Evolutionary conservation across 768 basidiomycete genomes (phyloP).

Genomic region (Pulveroboletus frians): DNA sequence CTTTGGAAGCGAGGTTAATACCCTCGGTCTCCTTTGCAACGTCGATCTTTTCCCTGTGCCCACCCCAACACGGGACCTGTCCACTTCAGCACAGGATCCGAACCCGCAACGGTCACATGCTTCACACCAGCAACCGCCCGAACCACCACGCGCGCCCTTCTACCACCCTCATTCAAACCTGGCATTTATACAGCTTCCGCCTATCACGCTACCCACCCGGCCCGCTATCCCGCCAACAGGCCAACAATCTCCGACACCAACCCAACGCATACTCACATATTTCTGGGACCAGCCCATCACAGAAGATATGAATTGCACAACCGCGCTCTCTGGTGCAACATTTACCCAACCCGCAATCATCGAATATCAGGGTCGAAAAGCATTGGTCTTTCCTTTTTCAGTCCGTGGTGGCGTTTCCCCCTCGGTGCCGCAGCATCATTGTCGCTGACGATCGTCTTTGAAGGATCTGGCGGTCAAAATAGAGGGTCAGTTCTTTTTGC

Average conservation of each 20-base stretch:
- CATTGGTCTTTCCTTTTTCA: slow-evolving; percentile 59
- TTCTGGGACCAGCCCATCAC: slow-evolving; percentile 37
- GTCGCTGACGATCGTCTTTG: not conserved
- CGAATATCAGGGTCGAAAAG: slow-evolving; percentile 49
- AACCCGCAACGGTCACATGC: slow-evolving; percentile 13
- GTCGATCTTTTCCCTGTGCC: slow-evolving; percentile 71
- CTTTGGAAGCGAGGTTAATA: slow-evolving; percentile 49
- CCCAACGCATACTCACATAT: slow-evolving; percentile 40
- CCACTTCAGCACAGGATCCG: slow-evolving; percentile 1
- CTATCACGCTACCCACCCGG: slow-evolving; percentile 16
- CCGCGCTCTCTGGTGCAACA: slow-evolving; percentile 57
- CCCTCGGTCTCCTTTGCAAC: slow-evolving; percentile 68
- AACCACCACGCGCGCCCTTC: slow-evolving; percentile 6
- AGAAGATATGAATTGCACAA: slow-evolving; percentile 43
- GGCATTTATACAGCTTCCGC: slow-evolving; percentile 18
- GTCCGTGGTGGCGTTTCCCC: slow-evolving; percentile 32
- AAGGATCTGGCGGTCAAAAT: slow-evolving; percentile 66
- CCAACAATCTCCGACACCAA: slow-evolving; percentile 8
- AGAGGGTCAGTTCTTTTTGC: slow-evolving; percentile 62
- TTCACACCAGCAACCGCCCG: slow-evolving; percentile 4
- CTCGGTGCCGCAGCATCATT: not conserved
- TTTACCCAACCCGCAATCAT: slow-evolving; percentile 52
- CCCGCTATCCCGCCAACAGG: slow-evolving; percentile 1
- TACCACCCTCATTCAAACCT: slow-evolving; percentile 16
- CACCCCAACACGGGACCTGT: slow-evolving; percentile 9